A percentile compares a stretch with the other conserved stretches of the same genome.
phyloP scores from a whole-genome alignment of 2,329 filamentous ascomycete genomes.

The Fusarium transvaalense region DNA sequence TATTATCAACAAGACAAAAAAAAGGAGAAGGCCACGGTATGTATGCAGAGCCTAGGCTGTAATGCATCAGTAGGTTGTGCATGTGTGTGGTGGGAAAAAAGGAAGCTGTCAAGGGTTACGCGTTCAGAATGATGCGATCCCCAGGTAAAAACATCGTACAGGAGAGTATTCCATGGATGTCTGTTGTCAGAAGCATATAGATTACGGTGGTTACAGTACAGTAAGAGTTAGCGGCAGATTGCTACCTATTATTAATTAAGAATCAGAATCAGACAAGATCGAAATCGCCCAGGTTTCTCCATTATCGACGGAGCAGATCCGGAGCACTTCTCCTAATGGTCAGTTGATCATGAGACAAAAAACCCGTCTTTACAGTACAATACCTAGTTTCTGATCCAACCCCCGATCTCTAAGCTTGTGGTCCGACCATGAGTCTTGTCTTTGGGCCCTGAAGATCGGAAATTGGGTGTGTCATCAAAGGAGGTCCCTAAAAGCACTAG shows the following conservation, averaged over 20 bases:
- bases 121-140: background rate
- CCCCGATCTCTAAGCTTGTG: constrained; percentile 7
- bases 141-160: background rate
- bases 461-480: constrained; percentile 47
- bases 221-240: background rate
- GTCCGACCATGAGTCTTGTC: constrained; percentile 16
- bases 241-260: background rate
- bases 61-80: background rate
- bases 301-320: constrained; percentile 13
- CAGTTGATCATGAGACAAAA: constrained; percentile 4
- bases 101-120: background rate
- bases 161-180: background rate
- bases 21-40: background rate
- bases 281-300: constrained; percentile 13
- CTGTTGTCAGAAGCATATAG: background rate
- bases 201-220: background rate
- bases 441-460: constrained; percentile 39
- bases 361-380: background rate
- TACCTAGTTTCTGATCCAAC: background rate
- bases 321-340: background rate
- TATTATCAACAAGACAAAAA: background rate
- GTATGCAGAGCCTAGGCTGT: background rate
- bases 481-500: constrained; percentile 43
- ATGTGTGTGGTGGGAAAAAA: background rate
- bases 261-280: background rate